Base-by-base conservation (phyloP, 2,329 filamentous ascomycete genomes). In the Aspergillus candidus region DNA sequence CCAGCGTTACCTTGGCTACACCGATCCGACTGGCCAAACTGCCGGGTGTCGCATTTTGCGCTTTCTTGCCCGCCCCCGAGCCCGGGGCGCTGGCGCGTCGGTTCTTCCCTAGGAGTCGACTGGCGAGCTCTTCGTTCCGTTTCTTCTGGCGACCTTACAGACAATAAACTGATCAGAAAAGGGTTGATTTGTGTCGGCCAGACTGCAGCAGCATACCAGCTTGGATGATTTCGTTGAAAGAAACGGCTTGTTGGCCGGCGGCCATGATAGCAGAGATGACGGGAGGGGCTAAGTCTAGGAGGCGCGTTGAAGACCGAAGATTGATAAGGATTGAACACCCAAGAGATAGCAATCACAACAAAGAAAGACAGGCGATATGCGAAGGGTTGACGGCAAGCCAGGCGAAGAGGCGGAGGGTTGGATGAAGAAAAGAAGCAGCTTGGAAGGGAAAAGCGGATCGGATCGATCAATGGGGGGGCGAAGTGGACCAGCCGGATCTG, bases 21-120 rank as follows among this genome's bases (percentile, higher is more conserved):
- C 78, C 77, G 44, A 79, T 75, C 62, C 79, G 71, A 63, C 79
- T 82, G 40, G 79, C 76, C 27, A 83, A 69, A 40, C 68, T 73
- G 2, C 66, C 69, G 50, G 69, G 72, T 59, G 64, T 71, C 56
- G 66, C 49, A 60, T 62, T 59, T 57, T 69, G 60, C 47, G 63
- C 66, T 51, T 63, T 63, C 48, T 55, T 69, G 36, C 64, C 59
- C 31, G 62, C 54, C 40, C 67, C 69, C 17, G 71, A 62, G 13
- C 69, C 70, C 10, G 75, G 69, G 5, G 68, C 68, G 54, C 68
- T 75, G 11, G 70, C 60, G 51, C 73, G 70, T 53, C 77, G 71
- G 48, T 72, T 74, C 51, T 68, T 71, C 35, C 77, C 77, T 27
- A 83, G 72, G 34, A 84, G 76, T 56, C 80, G 68, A 51, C 77